phyloP scores from a whole-genome alignment of 2,329 filamentous ascomycete genomes.

The Rutstroemia sp. region DNA sequence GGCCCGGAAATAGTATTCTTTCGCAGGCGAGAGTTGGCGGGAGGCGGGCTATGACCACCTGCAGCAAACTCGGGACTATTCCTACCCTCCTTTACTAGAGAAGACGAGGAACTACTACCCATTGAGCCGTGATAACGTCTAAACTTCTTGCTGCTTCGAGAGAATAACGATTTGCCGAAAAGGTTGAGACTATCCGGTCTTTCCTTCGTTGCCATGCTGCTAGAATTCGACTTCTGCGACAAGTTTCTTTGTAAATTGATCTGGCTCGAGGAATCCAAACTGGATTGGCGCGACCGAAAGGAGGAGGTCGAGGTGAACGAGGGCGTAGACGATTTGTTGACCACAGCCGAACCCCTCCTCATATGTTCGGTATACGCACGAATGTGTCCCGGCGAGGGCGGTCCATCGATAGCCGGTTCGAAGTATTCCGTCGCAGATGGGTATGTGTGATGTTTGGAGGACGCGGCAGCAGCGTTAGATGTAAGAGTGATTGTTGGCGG shows the following conservation, averaged over 20 bases:
- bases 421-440: conserved; percentile 35
- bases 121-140: conserved; percentile 39
- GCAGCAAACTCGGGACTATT: background rate
- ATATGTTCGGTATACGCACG: conserved; percentile 52
- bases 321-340: conserved; percentile 38
- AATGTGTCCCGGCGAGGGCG: conserved; percentile 52
- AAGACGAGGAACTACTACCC: conserved; percentile 12
- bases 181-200: conserved; percentile 52
- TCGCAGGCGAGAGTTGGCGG: conserved; percentile 5
- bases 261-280: conserved; percentile 20
- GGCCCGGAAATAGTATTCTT: conserved; percentile 46
- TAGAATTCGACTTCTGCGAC: conserved; percentile 47
- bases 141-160: conserved; percentile 40
- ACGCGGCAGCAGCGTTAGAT: no score
- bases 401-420: conserved; percentile 52
- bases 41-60: background rate
- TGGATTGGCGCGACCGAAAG: conserved; percentile 37
- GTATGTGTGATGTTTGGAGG: background rate
- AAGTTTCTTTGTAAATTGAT: conserved; percentile 46
- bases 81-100: background rate
- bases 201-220: conserved; percentile 43
- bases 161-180: conserved; percentile 48
- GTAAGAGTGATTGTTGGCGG: background rate
- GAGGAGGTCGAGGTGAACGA: conserved; percentile 52
- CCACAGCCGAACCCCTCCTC: conserved; percentile 43